Percentiles rank a stretch among this genome's conserved stretches.
Evolutionary conservation across 441 rosid species (phyloP).

Genomic region (Mallotus repandus): DNA sequence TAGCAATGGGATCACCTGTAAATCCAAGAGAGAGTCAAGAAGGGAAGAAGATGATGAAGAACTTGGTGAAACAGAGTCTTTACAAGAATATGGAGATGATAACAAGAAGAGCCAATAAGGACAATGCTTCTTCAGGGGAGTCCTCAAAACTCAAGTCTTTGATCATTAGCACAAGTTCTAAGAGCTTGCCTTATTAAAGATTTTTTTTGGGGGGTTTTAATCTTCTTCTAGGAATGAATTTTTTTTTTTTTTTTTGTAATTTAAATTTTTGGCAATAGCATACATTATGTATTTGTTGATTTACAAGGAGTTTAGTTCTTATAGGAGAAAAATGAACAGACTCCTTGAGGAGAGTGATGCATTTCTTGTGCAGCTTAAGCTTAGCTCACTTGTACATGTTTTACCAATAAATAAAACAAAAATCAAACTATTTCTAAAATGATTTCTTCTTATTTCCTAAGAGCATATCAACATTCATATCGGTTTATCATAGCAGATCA

Average conservation of each 20-base stretch:
- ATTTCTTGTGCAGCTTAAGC: conserved; percentile 26
- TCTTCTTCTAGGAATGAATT: background rate
- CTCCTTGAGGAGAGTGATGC: conserved; percentile 12
- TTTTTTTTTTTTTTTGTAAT: background rate
- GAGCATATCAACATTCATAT: no score
- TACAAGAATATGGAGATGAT: conserved; percentile 89
- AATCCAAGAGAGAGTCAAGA: conserved; percentile 51
- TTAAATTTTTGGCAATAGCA: background rate
- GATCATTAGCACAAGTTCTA: conserved; percentile 75
- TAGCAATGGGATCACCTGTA: conserved; percentile 56
- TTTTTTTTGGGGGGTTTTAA: background rate
- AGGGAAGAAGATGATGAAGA: conserved; percentile 76
- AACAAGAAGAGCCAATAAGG: conserved; percentile 60
- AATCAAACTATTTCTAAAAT: no score
- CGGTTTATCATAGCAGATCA: no score
- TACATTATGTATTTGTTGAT: background rate
- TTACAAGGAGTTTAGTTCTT: background rate
- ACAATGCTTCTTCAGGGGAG: conserved; percentile 19
- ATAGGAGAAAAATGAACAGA: conserved; percentile 4
- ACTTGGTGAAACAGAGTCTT: conserved; percentile 80
- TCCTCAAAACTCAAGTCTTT: conserved; percentile 57
- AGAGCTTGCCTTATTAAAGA: conserved; percentile 75
- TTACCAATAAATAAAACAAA: background rate
- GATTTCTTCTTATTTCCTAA: no score
- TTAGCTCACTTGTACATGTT: conserved; percentile 26